Percentiles rank a stretch among this genome's conserved stretches.
Conservation (phyloP, 164 flowering plant genomes). For the Piper longum region DNA sequence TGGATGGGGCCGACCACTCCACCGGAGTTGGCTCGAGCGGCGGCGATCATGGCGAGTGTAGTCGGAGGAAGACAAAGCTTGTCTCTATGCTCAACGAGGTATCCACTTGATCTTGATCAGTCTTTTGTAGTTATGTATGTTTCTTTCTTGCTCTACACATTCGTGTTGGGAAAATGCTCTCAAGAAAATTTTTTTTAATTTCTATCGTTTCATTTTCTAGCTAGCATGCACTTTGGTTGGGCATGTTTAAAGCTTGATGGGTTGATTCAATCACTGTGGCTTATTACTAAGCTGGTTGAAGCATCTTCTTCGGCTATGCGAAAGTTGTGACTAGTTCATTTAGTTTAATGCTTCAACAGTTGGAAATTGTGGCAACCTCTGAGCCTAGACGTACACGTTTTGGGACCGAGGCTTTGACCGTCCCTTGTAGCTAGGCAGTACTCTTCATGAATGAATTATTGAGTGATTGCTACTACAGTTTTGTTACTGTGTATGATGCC, state of each 20-base stretch:
- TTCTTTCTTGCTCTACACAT: background rate
- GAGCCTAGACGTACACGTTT: background rate
- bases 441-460: background rate
- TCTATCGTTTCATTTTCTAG: too few relatives aligned
- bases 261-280: too few relatives aligned
- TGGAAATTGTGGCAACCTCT: background rate
- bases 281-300: too few relatives aligned
- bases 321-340: background rate
- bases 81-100: slow-evolving; percentile 77
- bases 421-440: too few relatives aligned
- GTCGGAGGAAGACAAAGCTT: slow-evolving; percentile 42
- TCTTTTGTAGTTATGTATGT: background rate
- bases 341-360: too few relatives aligned
- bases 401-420: background rate
- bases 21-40: background rate
- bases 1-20: slow-evolving; percentile 15
- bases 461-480: background rate
- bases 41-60: slow-evolving; percentile 21
- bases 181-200: too few relatives aligned
- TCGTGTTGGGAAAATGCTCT: background rate
- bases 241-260: too few relatives aligned
- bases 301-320: background rate
- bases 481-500: background rate
- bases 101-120: background rate
- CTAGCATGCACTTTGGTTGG: too few relatives aligned